These are phyloP conservation scores for Hirsutella rhossiliensis DNA, from an alignment of 2,329 filamentous ascomycete species.

Conservation along the genomic window DNA sequence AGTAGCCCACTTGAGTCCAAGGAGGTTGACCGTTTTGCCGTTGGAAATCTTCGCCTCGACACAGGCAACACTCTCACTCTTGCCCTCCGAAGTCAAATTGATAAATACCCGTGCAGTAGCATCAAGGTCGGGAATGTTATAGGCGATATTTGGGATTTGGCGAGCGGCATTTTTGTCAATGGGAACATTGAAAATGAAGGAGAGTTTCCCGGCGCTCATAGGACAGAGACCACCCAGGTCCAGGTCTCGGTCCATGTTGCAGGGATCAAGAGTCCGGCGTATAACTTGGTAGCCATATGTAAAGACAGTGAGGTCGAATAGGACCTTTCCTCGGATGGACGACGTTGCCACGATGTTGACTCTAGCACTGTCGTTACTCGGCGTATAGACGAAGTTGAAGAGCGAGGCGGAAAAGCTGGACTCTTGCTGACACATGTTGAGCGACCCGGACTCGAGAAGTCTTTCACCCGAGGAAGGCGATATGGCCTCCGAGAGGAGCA, in stretches of 20 bases:
- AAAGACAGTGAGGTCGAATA: conserved; percentile 61
- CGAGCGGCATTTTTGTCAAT: conserved; percentile 44
- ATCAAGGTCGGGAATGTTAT: conserved; percentile 82
- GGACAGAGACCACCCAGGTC: conserved; percentile 72
- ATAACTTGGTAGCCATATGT: conserved; percentile 75
- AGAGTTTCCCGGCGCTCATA: conserved; percentile 75
- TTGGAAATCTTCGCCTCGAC: conserved; percentile 83
- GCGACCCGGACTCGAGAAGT: conserved; percentile 68
- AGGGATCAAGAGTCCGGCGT: conserved; percentile 61
- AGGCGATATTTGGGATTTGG: conserved; percentile 71
- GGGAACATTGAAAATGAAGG: conserved; percentile 57
- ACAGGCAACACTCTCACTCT: conserved; percentile 56
- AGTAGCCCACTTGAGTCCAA: conserved; percentile 80
- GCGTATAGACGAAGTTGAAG: conserved; percentile 75
- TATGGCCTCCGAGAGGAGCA: conserved; percentile 31
- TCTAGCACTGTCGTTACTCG: conserved; percentile 57
- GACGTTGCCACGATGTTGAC: conserved; percentile 74
- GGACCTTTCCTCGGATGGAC: conserved; percentile 69
- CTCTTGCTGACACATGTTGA: conserved; percentile 75
- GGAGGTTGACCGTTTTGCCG: conserved; percentile 80
- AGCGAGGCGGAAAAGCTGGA: conserved; percentile 78
- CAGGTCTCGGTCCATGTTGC: conserved; percentile 42
- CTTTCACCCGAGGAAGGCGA: conserved; percentile 45
- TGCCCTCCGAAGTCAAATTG: conserved; percentile 46
- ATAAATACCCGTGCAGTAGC: conserved; percentile 74